Evolutionary conservation across 805 yeast genomes (phyloP).

Genomic region (Candida nanaspora): DNA sequence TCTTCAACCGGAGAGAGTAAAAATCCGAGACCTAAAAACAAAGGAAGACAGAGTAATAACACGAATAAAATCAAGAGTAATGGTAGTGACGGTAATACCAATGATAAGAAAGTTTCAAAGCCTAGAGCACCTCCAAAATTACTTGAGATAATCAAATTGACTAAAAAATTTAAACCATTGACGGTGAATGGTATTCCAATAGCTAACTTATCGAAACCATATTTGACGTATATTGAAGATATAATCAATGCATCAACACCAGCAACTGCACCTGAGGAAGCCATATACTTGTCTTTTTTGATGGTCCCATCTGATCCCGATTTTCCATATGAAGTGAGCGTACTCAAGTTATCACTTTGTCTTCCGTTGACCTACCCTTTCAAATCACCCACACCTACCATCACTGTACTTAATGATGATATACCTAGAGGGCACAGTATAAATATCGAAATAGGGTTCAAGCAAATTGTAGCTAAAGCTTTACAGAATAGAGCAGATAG

Average conservation of each 20-base stretch:
- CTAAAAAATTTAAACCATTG: constrained; percentile 14
- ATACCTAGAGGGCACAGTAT: constrained; percentile 63
- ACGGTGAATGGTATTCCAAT: constrained; percentile 25
- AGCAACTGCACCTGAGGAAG: constrained; percentile 6
- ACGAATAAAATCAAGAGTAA: too few relatives aligned
- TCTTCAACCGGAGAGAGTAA: too few relatives aligned
- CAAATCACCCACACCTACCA: constrained; percentile 32
- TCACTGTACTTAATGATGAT: constrained; percentile 55
- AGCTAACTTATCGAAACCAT: constrained; percentile 10
- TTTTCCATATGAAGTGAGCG: constrained; percentile 57
- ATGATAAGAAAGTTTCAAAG: neutral
- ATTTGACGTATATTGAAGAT: constrained; percentile 11
- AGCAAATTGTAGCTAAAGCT: constrained; percentile 35
- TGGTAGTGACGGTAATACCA: too few relatives aligned
- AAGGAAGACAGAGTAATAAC: too few relatives aligned
- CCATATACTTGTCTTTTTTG: constrained; percentile 35
- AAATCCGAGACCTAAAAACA: too few relatives aligned
- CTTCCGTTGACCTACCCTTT: constrained; percentile 53
- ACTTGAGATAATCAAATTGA: constrained; percentile 16
- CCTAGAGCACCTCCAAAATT: constrained; percentile 2
- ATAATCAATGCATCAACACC: constrained; percentile 6
- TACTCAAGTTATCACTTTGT: constrained; percentile 43
- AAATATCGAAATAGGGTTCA: constrained; percentile 63
- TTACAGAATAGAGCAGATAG: constrained; percentile 21
- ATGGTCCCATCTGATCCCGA: constrained; percentile 63